A percentile compares a stretch with the other conserved stretches of the same genome.
phyloP scores from a whole-genome alignment of 805 yeast species.

The Saccharomycopsis malanga region DNA sequence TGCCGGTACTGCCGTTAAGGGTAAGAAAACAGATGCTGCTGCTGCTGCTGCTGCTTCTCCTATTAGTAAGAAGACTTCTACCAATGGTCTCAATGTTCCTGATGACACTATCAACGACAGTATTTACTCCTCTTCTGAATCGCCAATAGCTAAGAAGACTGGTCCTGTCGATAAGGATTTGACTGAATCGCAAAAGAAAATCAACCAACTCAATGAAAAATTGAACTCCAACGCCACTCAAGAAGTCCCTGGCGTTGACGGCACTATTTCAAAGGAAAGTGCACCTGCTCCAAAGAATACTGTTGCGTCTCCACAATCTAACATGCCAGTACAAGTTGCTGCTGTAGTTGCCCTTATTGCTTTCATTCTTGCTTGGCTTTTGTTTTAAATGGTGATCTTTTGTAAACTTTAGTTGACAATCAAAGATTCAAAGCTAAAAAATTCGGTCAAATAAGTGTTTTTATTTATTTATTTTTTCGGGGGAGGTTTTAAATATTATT shows the following conservation, averaged over 20 bases:
- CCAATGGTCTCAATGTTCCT: constrained; percentile 14
- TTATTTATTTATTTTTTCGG: too few relatives aligned
- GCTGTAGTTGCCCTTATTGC: constrained; percentile 48
- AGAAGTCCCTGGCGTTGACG: constrained; percentile 16
- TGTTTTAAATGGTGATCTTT: constrained; percentile 13
- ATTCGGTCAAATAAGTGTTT: too few relatives aligned
- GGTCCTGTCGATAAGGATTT: constrained; percentile 27
- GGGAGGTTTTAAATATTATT: too few relatives aligned
- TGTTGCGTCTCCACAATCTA: constrained; percentile 30
- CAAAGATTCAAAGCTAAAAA: too few relatives aligned
- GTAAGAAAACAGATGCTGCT: constrained; percentile 21
- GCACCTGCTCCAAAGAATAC: constrained; percentile 22
- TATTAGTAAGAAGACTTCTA: constrained; percentile 9
- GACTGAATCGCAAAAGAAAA: constrained; percentile 35
- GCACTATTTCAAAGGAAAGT: constrained; percentile 11
- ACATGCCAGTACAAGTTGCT: constrained; percentile 51
- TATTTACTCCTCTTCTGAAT: constrained; percentile 24
- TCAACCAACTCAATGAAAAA: constrained; percentile 38
- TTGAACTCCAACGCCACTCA: constrained; percentile 35
- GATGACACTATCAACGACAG: constrained; percentile 22
- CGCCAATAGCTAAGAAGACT: constrained; percentile 12
- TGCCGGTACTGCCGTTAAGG: constrained; percentile 26
- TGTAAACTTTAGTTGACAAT: background rate
- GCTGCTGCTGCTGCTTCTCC: constrained; percentile 22
- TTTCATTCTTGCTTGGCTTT: constrained; percentile 62